Percentiles rank a stretch among this genome's conserved stretches.
These are phyloP conservation scores for Tetraselmis chui DNA, from an alignment of 139 green algal genomes.

Conservation along the genomic window DNA sequence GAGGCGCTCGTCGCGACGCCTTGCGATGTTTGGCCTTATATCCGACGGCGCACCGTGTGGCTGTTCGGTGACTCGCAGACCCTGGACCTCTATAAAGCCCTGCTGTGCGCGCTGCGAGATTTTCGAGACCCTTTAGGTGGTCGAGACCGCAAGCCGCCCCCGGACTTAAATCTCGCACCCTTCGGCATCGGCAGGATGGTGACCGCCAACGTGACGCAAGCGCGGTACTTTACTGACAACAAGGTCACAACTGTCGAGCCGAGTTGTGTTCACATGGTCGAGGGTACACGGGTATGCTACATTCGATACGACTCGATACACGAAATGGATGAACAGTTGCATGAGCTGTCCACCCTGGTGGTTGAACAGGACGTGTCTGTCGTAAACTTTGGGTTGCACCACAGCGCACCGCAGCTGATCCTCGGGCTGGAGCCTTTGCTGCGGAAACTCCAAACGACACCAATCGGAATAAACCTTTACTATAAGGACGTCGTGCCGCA, in stretches of 20 bases:
- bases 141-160: too few species aligned
- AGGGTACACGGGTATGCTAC: conserved; percentile 10
- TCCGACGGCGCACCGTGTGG: conserved; percentile 3
- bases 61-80: conserved; percentile 14
- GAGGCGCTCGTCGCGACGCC: conserved; percentile 6
- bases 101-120: not conserved
- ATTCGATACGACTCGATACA: not conserved
- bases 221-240: not conserved
- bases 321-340: conserved; percentile 1
- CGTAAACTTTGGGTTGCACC: conserved; percentile 22
- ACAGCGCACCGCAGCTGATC: not conserved
- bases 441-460: not conserved
- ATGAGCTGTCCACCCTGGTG: not conserved
- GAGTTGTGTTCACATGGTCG: conserved; percentile 3
- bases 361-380: conserved; percentile 6
- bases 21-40: conserved; percentile 6
- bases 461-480: not conserved
- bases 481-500: conserved; percentile 23
- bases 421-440: not conserved
- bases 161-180: too few species aligned
- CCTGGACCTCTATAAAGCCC: conserved; percentile 3
- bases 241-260: not conserved
- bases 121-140: not conserved
- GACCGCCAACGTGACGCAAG: not conserved
- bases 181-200: not conserved